Percentiles rank a stretch among this genome's conserved stretches.
Evolutionary conservation across 2,329 filamentous ascomycete genomes (phyloP).

Genomic region (Penicillium janthinellum): DNA sequence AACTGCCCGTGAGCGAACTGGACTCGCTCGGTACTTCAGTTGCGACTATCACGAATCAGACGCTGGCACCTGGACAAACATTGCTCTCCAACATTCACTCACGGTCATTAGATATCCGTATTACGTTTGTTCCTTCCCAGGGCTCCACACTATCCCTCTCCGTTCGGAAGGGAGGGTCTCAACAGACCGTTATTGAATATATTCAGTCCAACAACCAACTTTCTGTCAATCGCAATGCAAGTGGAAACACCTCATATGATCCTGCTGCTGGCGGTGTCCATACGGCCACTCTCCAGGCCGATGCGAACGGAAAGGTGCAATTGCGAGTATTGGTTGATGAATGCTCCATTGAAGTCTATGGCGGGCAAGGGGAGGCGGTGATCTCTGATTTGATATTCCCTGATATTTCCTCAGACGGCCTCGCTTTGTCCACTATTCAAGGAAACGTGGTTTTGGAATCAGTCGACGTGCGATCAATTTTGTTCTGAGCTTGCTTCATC

Average conservation of each 20-base stretch:
- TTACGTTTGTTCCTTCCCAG: background rate
- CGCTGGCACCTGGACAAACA: background rate
- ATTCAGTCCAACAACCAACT: background rate
- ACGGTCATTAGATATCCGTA: background rate
- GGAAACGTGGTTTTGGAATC: background rate
- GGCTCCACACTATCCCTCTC: background rate
- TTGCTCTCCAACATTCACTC: background rate
- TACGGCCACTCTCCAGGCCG: background rate
- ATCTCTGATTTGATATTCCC: background rate
- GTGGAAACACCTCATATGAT: background rate
- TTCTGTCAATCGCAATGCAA: background rate
- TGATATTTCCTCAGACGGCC: background rate
- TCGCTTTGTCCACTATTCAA: background rate
- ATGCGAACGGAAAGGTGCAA: background rate
- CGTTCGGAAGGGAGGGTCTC: background rate
- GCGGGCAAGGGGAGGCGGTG: background rate
- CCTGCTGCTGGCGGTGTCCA: background rate
- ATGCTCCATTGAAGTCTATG: background rate
- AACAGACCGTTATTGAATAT: background rate
- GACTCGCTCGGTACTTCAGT: background rate
- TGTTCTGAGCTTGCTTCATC: background rate
- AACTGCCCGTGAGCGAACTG: constrained; percentile 10
- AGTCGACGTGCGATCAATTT: background rate
- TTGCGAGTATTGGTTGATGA: background rate
- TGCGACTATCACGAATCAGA: background rate